These are phyloP conservation scores for Amniculicola lignicola DNA, from an alignment of 495 filamentous ascomycete species.

Conservation along the genomic window DNA sequence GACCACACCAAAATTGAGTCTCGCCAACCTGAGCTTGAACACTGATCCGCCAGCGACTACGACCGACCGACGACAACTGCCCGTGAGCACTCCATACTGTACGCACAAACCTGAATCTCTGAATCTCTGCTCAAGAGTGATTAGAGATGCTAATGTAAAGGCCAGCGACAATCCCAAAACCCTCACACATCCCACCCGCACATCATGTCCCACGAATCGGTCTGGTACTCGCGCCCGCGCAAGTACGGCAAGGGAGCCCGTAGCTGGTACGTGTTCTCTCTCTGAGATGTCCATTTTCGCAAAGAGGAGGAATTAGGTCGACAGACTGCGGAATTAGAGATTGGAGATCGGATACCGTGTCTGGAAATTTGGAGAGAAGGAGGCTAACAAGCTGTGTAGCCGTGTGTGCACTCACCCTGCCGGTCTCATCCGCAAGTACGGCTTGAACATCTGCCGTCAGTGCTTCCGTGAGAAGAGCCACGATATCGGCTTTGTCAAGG, in stretches of 20 bases:
- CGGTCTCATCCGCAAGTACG: slow-evolving; percentile 98
- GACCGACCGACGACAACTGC: not conserved
- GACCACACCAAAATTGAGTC: slow-evolving; percentile 7
- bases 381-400: slow-evolving; percentile 51
- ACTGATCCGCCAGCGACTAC: slow-evolving; percentile 5
- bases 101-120: not conserved
- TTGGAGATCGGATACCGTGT: too few species aligned
- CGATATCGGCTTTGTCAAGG: slow-evolving; percentile 98
- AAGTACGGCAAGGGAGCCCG: slow-evolving; percentile 94
- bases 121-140: not conserved
- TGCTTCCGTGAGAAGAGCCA: slow-evolving; percentile 97
- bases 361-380: not conserved
- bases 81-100: not conserved
- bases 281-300: too few species aligned
- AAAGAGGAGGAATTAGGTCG: too few species aligned
- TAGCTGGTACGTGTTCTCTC: slow-evolving; percentile 62
- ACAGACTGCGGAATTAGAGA: too few species aligned
- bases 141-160: not conserved
- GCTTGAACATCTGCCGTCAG: slow-evolving; percentile 98
- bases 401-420: slow-evolving; percentile 93
- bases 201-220: slow-evolving; percentile 94
- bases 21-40: slow-evolving; percentile 1
- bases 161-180: slow-evolving; percentile 7
- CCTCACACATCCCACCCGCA: slow-evolving; percentile 4
- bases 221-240: slow-evolving; percentile 98